Conservation (phyloP, 2,329 filamentous ascomycete species). For the Arthrobotrys megalospora region DNA sequence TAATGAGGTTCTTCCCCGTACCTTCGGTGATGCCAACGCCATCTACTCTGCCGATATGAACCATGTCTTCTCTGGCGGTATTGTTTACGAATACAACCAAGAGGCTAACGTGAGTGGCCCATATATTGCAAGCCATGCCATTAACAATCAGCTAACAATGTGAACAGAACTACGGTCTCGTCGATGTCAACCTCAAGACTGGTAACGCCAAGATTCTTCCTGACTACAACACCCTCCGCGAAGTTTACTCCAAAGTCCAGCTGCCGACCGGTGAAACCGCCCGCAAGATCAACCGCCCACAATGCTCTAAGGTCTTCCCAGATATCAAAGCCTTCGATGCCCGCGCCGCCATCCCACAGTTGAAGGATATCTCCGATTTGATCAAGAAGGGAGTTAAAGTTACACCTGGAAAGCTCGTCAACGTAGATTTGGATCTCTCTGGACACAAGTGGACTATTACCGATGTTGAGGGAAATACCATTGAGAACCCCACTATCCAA, state of each 20-base stretch:
- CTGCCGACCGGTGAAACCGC: slow-evolving; percentile 60
- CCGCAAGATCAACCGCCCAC: slow-evolving; percentile 61
- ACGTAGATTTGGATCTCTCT: slow-evolving; percentile 49
- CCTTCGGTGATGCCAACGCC: slow-evolving; percentile 81
- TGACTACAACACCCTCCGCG: slow-evolving; percentile 67
- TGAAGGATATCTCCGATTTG: slow-evolving; percentile 36
- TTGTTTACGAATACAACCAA: slow-evolving; percentile 86
- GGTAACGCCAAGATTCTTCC: slow-evolving; percentile 66
- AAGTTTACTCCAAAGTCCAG: slow-evolving; percentile 61
- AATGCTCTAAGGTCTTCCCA: slow-evolving; percentile 51
- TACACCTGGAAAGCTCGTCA: slow-evolving; percentile 44
- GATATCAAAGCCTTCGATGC: slow-evolving; percentile 48
- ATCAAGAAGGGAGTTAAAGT: slow-evolving; percentile 57
- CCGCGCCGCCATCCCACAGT: slow-evolving; percentile 25
- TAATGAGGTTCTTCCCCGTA: slow-evolving; percentile 79
- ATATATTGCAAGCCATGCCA: slow-evolving; percentile 63
- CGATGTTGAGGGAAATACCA: slow-evolving; percentile 42
- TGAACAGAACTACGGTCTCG: slow-evolving; percentile 69
- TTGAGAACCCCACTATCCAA: slow-evolving; percentile 49
- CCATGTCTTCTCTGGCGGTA: slow-evolving; percentile 78
- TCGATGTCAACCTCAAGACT: slow-evolving; percentile 68
- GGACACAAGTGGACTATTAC: slow-evolving; percentile 59
- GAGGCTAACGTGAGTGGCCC: slow-evolving; percentile 72
- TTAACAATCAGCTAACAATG: slow-evolving; percentile 66
- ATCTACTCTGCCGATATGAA: slow-evolving; percentile 82